Percentiles rank a stretch among this genome's conserved stretches.
Conservation (phyloP, 1,139 yeast species). For the Nakaseomyces kungkrabaensis region DNA sequence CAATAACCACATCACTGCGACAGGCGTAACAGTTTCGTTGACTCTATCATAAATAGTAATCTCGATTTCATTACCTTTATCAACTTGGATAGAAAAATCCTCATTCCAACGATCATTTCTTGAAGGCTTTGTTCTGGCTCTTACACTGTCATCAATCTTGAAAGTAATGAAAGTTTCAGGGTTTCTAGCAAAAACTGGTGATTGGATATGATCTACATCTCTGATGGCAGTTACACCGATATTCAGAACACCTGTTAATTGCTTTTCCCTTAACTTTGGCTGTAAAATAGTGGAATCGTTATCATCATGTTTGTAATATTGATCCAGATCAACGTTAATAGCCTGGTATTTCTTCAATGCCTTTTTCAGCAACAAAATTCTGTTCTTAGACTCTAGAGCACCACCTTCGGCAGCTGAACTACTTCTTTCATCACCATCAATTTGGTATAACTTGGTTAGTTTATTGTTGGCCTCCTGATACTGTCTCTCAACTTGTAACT, state of each 20-base stretch:
- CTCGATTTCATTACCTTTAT: constrained; percentile 86
- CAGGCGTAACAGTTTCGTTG: constrained; percentile 62
- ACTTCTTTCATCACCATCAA: constrained; percentile 83
- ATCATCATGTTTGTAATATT: constrained; percentile 36
- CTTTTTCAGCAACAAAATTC: constrained; percentile 73
- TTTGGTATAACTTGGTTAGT: constrained; percentile 70
- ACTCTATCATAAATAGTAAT: constrained; percentile 74
- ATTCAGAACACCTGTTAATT: constrained; percentile 69
- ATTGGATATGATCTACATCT: constrained; percentile 87
- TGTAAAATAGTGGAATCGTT: constrained; percentile 46
- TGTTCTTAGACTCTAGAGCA: constrained; percentile 70
- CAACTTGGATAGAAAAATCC: constrained; percentile 68
- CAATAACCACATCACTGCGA: constrained; percentile 88
- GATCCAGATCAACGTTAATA: constrained; percentile 53
- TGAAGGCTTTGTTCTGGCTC: constrained; percentile 64
- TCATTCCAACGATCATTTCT: constrained; percentile 81
- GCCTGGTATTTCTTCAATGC: constrained; percentile 82
- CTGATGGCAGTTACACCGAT: constrained; percentile 65
- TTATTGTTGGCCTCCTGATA: constrained; percentile 89
- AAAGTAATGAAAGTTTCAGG: constrained; percentile 73
- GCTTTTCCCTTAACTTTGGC: constrained; percentile 70
- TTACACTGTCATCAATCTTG: constrained; percentile 79
- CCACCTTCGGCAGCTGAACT: constrained; percentile 88
- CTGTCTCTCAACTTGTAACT: constrained; percentile 86
- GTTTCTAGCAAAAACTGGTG: constrained; percentile 63